Base-by-base conservation (phyloP, 2,329 filamentous ascomycete species). In the Aspergillus tanneri region DNA sequence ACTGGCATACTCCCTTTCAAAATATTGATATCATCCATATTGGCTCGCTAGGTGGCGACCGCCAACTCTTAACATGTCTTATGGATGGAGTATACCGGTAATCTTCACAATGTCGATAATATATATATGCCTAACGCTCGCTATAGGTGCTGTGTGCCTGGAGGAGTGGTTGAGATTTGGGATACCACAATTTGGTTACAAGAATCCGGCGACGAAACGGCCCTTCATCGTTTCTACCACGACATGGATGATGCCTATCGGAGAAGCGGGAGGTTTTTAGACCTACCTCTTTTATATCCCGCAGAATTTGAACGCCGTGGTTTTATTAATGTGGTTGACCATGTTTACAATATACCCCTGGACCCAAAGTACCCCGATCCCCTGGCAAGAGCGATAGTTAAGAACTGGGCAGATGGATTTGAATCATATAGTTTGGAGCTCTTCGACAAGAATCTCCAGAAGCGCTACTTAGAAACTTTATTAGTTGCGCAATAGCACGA, bases 371-470 rank as follows among this genome's bases (percentile, higher is more conserved):
- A 25, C 9, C n/a, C 19, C 14, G n/a, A 6, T 12, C 2, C 12
- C 7, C 28, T 8, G 30, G 19, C n/a, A 28, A 35, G 30, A 21
- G 12, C 12, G 10, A 23, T 35, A n/a, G 22, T 43, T 14, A n/a
- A 11, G 19, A 34, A 3, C 28, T 24, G 28, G 41, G 18, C 2
- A 23, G 28, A 43, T 7, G 41, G 41, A 24, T 35, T 43, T 24
- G 41, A 35, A 36, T 19, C 28, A 16, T 43, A 43, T 24, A 27
- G 41, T 21, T 19, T 43, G 21, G 41, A 43, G 12, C 18, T 43
- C 11, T 7, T 43, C 9, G n/a, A 35, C 11, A 11, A 6, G 3
- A 14, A 27, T 12, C 30, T 43, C 16, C 19, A 18, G 12, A 43
- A 34, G 41, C 28, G 28, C 12, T 4, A 24, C 10, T 19, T 22